A percentile compares a stretch with the other conserved stretches of the same genome.
Evolutionary conservation across 2,329 filamentous ascomycete genomes (phyloP).

Genomic region (Reticulascus tulasneorum): DNA sequence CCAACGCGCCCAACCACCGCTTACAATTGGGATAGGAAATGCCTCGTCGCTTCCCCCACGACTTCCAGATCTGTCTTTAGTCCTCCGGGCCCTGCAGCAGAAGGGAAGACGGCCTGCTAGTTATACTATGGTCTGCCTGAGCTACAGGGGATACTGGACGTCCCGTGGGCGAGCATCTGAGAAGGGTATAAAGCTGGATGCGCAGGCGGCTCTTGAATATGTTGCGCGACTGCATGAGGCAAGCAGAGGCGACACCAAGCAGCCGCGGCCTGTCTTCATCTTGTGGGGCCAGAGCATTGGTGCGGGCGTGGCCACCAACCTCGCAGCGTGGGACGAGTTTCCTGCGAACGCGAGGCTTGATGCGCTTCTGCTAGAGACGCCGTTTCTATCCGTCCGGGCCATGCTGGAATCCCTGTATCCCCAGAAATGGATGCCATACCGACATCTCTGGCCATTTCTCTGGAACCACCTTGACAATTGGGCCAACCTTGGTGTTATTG

Average conservation of each 20-base stretch:
- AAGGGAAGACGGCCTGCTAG: conserved; percentile 24
- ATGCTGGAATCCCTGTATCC: conserved; percentile 74
- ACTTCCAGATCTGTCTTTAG: conserved; percentile 51
- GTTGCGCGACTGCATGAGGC: conserved; percentile 40
- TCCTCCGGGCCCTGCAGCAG: conserved; percentile 42
- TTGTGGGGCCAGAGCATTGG: conserved; percentile 79
- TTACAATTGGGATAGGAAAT: conserved; percentile 41
- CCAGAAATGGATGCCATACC: conserved; percentile 75
- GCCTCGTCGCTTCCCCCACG: conserved; percentile 55
- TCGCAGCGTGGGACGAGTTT: conserved; percentile 33
- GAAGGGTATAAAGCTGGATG: conserved; percentile 64
- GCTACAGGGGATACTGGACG: conserved; percentile 74
- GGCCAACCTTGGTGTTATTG: conserved; percentile 44
- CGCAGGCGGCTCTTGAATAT: conserved; percentile 61
- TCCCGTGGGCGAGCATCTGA: conserved; percentile 69
- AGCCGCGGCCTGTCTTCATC: conserved; percentile 39
- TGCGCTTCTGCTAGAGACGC: conserved; percentile 68
- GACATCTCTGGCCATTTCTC: conserved; percentile 69
- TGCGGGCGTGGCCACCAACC: conserved; percentile 64
- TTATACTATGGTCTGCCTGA: conserved; percentile 51
- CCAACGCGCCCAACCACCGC: conserved; percentile 1
- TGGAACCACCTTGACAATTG: conserved; percentile 58
- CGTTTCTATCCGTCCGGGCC: conserved; percentile 65
- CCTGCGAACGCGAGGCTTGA: conserved; percentile 35
- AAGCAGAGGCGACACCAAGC: conserved; percentile 4